Evolutionary conservation across 2,329 filamentous ascomycete species (phyloP).

Genomic region (Pleomassaria siparia): DNA sequence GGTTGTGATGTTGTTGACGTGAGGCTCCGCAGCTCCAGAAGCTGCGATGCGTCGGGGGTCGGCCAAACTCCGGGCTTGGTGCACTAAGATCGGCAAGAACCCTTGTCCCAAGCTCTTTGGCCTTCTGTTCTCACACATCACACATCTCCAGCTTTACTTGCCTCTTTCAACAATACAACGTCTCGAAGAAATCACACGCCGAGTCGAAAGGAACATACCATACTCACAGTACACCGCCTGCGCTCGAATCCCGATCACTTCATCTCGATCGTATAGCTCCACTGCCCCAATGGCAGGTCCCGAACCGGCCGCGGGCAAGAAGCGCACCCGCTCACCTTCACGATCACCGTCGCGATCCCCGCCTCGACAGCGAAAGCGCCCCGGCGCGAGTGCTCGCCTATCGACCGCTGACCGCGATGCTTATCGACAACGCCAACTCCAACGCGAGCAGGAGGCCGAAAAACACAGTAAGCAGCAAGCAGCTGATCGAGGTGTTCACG

Average conservation of each 20-base stretch:
- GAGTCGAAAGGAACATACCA: too few species aligned
- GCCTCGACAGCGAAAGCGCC: slow-evolving; percentile 69
- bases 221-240: too few species aligned
- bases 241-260: neutral
- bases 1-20: slow-evolving; percentile 8
- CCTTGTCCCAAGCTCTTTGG: neutral
- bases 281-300: slow-evolving; percentile 21
- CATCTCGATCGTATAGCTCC: neutral
- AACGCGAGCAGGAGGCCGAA: slow-evolving; percentile 47
- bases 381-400: slow-evolving; percentile 56
- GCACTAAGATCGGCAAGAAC: neutral
- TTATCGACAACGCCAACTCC: slow-evolving; percentile 56
- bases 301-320: slow-evolving; percentile 21
- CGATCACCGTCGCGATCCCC: slow-evolving; percentile 42
- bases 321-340: slow-evolving; percentile 32
- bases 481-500: slow-evolving; percentile 65
- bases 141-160: neutral
- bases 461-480: slow-evolving; percentile 49
- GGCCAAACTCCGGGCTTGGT: slow-evolving; percentile 8
- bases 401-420: slow-evolving; percentile 67
- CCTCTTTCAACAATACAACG: neutral
- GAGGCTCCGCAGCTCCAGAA: slow-evolving; percentile 16
- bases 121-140: neutral
- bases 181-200: too few species aligned
- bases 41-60: slow-evolving; percentile 11